Evolutionary conservation across 192 early-diverging fungal genomes (phyloP).

Genomic region (Coemansia sp.): DNA sequence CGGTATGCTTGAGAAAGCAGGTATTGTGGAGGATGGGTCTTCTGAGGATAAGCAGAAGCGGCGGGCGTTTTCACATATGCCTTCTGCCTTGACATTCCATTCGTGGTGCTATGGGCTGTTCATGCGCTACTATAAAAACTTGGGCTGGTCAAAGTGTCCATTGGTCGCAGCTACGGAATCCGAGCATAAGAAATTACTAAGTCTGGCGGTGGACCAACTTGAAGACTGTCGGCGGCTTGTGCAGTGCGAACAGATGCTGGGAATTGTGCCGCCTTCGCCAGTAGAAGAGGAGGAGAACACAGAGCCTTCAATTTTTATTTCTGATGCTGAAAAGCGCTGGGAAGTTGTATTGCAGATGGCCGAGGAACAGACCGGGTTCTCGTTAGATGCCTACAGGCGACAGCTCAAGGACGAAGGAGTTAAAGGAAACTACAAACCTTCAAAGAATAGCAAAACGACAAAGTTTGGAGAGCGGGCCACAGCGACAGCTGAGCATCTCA

Average conservation of each 20-base stretch:
- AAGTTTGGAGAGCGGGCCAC: slow-evolving; percentile 18
- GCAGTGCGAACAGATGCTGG: slow-evolving; percentile 45
- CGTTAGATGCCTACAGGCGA: background rate
- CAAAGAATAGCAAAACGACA: background rate
- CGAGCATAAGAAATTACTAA: slow-evolving; percentile 31
- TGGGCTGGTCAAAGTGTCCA: slow-evolving; percentile 22
- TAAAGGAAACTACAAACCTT: background rate
- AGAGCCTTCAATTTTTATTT: slow-evolving; percentile 13
- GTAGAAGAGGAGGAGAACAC: background rate
- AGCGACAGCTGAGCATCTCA: slow-evolving; percentile 9
- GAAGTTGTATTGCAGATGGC: slow-evolving; percentile 10
- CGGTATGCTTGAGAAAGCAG: background rate
- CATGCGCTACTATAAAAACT: slow-evolving; percentile 8
- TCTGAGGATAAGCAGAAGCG: background rate
- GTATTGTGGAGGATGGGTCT: background rate
- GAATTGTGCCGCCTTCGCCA: slow-evolving; percentile 6
- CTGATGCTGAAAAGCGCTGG: slow-evolving; percentile 24
- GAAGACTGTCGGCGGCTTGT: slow-evolving; percentile 35
- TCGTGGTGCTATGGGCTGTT: slow-evolving; percentile 48
- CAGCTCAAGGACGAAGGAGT: background rate
- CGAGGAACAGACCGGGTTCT: slow-evolving; percentile 11
- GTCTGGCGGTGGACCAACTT: slow-evolving; percentile 19
- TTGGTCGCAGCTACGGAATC: slow-evolving; percentile 31
- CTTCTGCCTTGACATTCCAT: slow-evolving; percentile 49
- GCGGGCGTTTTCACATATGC: slow-evolving; percentile 9